phyloP scores from a whole-genome alignment of 2,329 filamentous ascomycete species.

The Gnomoniopsis sp. region DNA sequence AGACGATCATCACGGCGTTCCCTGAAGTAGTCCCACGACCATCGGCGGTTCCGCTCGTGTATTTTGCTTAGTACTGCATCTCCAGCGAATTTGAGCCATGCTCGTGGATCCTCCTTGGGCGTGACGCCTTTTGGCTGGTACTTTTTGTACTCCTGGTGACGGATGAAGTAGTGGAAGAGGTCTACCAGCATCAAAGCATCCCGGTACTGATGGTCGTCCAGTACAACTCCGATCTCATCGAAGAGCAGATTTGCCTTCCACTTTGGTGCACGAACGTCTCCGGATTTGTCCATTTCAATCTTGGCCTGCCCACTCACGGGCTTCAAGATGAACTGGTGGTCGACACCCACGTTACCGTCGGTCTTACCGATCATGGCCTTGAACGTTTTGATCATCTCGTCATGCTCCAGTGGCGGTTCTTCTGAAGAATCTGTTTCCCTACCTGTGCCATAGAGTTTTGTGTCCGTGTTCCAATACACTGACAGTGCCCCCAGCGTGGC shows the following conservation, averaged over 20 bases:
- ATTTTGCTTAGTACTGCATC: slow-evolving; percentile 90
- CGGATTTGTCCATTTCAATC: slow-evolving; percentile 91
- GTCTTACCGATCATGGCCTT: slow-evolving; percentile 71
- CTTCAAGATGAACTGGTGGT: slow-evolving; percentile 91
- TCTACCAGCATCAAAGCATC: slow-evolving; percentile 98
- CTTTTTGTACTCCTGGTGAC: slow-evolving; percentile 95
- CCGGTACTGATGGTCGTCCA: slow-evolving; percentile 96
- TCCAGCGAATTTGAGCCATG: slow-evolving; percentile 90
- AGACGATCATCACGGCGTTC: slow-evolving; percentile 87
- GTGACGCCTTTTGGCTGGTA: slow-evolving; percentile 77
- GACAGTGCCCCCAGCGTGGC: slow-evolving; percentile 86
- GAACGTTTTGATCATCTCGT: slow-evolving; percentile 74
- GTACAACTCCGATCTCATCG: slow-evolving; percentile 95
- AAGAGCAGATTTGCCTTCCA: slow-evolving; percentile 90
- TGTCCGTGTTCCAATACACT: slow-evolving; percentile 97
- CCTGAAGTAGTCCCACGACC: slow-evolving; percentile 95
- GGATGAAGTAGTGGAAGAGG: slow-evolving; percentile 96
- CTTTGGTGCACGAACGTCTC: slow-evolving; percentile 72
- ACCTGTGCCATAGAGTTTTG: slow-evolving; percentile 76
- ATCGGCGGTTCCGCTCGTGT: slow-evolving; percentile 85
- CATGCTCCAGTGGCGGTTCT: slow-evolving; percentile 63
- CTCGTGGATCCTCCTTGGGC: slow-evolving; percentile 84
- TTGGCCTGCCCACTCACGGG: slow-evolving; percentile 95
- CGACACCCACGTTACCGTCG: slow-evolving; percentile 31
- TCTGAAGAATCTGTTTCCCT: slow-evolving; percentile 63